phyloP scores from a whole-genome alignment of 164 flowering plant species.

The Magnolia changhungtana region DNA sequence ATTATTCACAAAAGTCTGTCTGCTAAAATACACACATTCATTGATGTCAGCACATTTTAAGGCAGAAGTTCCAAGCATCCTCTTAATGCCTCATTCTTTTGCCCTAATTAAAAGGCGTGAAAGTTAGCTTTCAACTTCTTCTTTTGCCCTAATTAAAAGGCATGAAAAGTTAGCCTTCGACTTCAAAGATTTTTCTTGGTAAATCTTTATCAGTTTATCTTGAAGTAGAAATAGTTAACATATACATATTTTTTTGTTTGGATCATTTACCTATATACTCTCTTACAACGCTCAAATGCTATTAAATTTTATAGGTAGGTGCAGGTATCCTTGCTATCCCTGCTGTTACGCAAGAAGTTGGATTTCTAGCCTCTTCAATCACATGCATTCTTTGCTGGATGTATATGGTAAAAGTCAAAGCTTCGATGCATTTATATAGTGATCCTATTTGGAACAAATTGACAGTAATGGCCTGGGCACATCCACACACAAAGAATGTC shows the following conservation, averaged over 20 bases:
- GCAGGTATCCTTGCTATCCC: constrained; percentile 97
- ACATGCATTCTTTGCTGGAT: constrained; percentile 77
- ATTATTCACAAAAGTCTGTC: no score
- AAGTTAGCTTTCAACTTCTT: background rate
- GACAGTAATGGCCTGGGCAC: background rate
- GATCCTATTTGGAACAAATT: background rate
- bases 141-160: no score
- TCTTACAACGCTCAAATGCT: constrained; percentile 9
- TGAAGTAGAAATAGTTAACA: background rate
- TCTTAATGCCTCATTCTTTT: no score
- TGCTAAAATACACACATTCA: no score
- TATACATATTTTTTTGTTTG: background rate
- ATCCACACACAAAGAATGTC: background rate
- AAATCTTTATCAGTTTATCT: background rate
- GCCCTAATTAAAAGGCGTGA: no score
- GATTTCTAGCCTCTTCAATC: constrained; percentile 85
- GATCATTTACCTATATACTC: background rate
- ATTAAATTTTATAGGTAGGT: constrained; percentile 54
- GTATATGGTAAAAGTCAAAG: constrained; percentile 60
- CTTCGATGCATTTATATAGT: background rate
- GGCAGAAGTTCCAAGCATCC: no score
- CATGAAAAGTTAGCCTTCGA: background rate
- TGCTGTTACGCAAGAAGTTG: constrained; percentile 95
- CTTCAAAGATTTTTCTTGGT: background rate
- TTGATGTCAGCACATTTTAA: no score